Evolutionary conservation across 257 asterid species (phyloP).

Genomic region (Cordia subcordata): DNA sequence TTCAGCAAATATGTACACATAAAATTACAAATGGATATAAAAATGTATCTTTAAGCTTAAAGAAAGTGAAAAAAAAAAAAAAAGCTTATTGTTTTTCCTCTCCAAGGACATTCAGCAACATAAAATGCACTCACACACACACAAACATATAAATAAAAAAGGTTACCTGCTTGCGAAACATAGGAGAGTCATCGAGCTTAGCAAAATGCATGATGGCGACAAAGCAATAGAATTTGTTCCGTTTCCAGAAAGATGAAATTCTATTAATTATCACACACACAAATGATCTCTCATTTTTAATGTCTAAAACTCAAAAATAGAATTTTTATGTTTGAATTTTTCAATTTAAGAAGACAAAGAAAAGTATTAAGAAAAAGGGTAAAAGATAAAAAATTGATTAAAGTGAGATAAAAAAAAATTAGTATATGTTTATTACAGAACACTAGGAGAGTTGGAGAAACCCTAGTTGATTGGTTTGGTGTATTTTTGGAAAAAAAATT

Average conservation of each 20-base stretch:
- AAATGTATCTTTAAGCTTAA: neutral
- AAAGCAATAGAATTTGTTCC: constrained; percentile 18
- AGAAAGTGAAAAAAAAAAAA: too few species aligned
- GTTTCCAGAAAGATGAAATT: constrained; percentile 1
- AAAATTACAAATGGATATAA: too few species aligned
- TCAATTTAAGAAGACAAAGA: too few species aligned
- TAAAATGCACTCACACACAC: too few species aligned
- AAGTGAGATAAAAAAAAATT: constrained; percentile 5
- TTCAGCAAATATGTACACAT: too few species aligned
- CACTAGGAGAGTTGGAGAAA: constrained; percentile 53
- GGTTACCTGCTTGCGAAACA: constrained; percentile 97
- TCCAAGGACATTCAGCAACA: neutral
- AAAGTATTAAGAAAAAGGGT: neutral
- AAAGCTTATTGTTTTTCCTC: neutral
- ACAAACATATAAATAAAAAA: neutral
- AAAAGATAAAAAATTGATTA: constrained; percentile 3
- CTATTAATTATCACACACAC: constrained; percentile 14
- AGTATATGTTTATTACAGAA: constrained; percentile 43
- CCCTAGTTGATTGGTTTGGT: constrained; percentile 39
- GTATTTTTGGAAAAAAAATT: constrained; percentile 20
- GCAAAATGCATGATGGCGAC: constrained; percentile 75
- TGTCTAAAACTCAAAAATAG: too few species aligned
- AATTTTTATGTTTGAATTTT: too few species aligned
- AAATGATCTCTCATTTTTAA: neutral
- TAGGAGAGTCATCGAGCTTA: constrained; percentile 99